Evolutionary conservation across 1,139 yeast species (phyloP).

Genomic region (Blastobotrys raffinosifermentans): DNA sequence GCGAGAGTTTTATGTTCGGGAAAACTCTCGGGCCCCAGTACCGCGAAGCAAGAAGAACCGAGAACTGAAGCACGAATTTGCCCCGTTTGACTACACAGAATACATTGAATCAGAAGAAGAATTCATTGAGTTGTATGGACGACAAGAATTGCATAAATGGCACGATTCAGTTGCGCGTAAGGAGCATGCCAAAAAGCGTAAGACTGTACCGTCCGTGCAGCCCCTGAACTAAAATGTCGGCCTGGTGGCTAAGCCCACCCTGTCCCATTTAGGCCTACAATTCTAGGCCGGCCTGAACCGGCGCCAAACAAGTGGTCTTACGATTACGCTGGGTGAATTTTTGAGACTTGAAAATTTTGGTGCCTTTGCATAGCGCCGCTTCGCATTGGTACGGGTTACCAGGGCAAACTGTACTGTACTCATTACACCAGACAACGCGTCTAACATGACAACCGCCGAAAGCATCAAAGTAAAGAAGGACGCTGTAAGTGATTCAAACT

Average conservation of each 20-base stretch:
- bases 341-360: not conserved
- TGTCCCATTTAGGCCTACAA: no score
- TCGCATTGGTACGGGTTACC: no score
- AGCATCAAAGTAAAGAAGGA: constrained; percentile 19
- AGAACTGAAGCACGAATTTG: constrained; percentile 62
- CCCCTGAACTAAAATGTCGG: no score
- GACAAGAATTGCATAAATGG: constrained; percentile 27
- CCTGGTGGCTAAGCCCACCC: no score
- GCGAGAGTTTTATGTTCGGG: constrained; percentile 76
- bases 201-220: no score
- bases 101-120: constrained; percentile 41
- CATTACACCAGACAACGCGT: not conserved
- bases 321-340: not conserved
- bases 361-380: no score
- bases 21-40: constrained; percentile 77
- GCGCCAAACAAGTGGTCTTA: not conserved
- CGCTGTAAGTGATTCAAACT: constrained; percentile 24
- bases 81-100: constrained; percentile 45
- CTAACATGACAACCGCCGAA: not conserved
- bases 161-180: constrained; percentile 1
- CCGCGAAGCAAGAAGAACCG: constrained; percentile 74
- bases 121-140: constrained; percentile 48
- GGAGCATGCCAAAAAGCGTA: no score
- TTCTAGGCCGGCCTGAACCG: no score
- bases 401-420: not conserved